phyloP scores from a whole-genome alignment of 768 basidiomycete species.

The Mrakia gelida region DNA sequence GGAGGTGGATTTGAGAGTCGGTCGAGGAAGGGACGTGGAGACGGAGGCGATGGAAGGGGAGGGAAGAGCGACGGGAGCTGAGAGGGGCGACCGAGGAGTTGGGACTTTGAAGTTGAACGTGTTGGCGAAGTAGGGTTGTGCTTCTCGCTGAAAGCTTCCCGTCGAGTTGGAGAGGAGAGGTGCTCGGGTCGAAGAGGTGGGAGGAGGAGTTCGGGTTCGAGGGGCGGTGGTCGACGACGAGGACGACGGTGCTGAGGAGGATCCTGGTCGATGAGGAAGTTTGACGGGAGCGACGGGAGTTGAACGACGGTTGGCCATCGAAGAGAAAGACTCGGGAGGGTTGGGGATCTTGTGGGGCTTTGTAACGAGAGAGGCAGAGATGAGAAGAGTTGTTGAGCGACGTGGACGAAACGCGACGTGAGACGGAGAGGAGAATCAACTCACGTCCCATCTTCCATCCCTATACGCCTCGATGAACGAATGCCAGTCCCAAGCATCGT shows the following conservation, averaged over 20 bases:
- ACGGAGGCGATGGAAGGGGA: background rate
- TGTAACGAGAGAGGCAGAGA: too few species aligned
- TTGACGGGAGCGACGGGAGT: background rate
- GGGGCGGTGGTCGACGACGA: conserved; percentile 9
- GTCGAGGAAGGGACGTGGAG: background rate
- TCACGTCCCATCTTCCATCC: conserved; percentile 64
- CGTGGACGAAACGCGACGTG: too few species aligned
- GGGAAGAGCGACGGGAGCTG: background rate
- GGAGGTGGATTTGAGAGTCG: conserved; percentile 33
- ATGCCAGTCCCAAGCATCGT: conserved; percentile 56
- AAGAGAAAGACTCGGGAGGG: conserved; percentile 11
- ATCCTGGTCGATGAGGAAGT: conserved; percentile 47
- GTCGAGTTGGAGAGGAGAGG: background rate
- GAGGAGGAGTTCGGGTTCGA: conserved; percentile 14
- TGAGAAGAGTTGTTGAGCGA: too few species aligned
- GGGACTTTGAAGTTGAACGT: background rate
- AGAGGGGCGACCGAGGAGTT: conserved; percentile 32
- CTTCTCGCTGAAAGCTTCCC: background rate
- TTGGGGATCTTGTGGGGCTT: conserved; percentile 39
- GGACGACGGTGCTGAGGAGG: conserved; percentile 23
- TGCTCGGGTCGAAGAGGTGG: background rate
- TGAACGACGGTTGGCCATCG: background rate
- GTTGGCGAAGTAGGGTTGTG: background rate
- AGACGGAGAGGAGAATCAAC: too few species aligned
- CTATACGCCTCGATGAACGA: conserved; percentile 74